Evolutionary conservation across 2,329 filamentous ascomycete genomes (phyloP).

Genomic region (Byssoonygena ceratinophila): DNA sequence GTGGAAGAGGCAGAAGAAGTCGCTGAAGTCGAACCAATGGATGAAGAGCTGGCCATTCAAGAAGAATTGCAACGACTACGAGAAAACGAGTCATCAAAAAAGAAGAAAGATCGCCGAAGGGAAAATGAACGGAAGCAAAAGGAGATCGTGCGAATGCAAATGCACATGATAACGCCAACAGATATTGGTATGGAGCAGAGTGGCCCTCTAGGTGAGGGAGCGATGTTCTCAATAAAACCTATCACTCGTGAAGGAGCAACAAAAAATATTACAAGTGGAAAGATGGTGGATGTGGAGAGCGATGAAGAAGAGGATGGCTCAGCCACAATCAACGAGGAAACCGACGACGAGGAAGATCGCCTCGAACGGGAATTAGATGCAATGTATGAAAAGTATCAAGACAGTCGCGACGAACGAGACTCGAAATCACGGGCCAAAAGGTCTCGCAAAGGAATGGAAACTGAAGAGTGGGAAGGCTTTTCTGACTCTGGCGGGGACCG

Average conservation of each 20-base stretch:
- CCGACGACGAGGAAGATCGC: conserved; percentile 68
- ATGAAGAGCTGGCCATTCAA: conserved; percentile 84
- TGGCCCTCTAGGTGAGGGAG: conserved; percentile 64
- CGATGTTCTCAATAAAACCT: conserved; percentile 76
- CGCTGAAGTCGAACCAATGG: conserved; percentile 76
- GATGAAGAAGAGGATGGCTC: conserved; percentile 51
- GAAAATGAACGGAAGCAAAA: conserved; percentile 93
- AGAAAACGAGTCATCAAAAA: conserved; percentile 64
- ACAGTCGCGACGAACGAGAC: conserved; percentile 66
- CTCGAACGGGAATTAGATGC: conserved; percentile 76
- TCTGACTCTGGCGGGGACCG: conserved; percentile 55
- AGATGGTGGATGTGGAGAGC: conserved; percentile 56
- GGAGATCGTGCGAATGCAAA: conserved; percentile 90
- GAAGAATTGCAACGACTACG: conserved; percentile 74
- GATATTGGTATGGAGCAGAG: conserved; percentile 88
- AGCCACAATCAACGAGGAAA: conserved; percentile 49
- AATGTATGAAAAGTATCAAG: conserved; percentile 78
- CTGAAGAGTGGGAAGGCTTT: conserved; percentile 88
- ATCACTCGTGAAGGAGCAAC: conserved; percentile 66
- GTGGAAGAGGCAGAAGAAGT: conserved; percentile 58
- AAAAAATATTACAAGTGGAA: conserved; percentile 60
- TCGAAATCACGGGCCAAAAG: conserved; percentile 87
- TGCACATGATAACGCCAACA: conserved; percentile 92
- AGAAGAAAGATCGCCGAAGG: conserved; percentile 70
- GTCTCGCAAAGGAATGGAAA: conserved; percentile 65